Evolutionary conservation across 345 rosid species (phyloP).

Genomic region (Odontarrhena argentea): DNA sequence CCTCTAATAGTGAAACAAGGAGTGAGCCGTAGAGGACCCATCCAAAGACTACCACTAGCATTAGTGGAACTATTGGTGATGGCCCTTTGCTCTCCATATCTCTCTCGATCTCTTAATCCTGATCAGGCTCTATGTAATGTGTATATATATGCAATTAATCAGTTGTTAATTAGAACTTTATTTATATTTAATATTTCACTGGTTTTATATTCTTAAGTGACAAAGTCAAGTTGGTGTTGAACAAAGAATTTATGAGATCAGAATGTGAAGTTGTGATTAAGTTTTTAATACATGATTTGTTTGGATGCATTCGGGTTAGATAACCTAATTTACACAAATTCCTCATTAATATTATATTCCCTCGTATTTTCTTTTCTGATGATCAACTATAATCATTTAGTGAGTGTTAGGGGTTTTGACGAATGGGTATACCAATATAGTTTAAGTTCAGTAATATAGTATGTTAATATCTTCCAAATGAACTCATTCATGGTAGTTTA

Average conservation of each 20-base stretch:
- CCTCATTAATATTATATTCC: conserved; percentile 1
- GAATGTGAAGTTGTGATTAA: conserved; percentile 17
- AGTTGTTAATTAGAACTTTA: background rate
- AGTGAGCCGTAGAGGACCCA: conserved; percentile 40
- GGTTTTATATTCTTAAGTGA: conserved; percentile 11
- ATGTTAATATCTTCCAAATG: too few species aligned
- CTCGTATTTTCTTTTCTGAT: background rate
- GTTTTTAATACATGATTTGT: conserved; percentile 11
- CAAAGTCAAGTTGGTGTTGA: conserved; percentile 25
- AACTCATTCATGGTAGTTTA: too few species aligned
- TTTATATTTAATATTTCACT: background rate
- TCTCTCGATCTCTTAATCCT: background rate
- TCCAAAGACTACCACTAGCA: conserved; percentile 37
- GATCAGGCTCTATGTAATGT: background rate
- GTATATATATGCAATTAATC: background rate
- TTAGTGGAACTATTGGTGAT: conserved; percentile 41
- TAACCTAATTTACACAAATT: conserved; percentile 32
- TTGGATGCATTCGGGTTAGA: conserved; percentile 40
- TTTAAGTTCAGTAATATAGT: conserved; percentile 10
- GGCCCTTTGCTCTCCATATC: conserved; percentile 44
- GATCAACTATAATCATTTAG: conserved; percentile 11
- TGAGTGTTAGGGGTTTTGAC: background rate
- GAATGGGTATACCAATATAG: conserved; percentile 4
- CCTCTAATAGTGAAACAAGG: conserved; percentile 32
- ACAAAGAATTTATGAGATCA: conserved; percentile 7